Conservation (phyloP, 2,329 filamentous ascomycete species). For the Arthrobotrys iridis region DNA sequence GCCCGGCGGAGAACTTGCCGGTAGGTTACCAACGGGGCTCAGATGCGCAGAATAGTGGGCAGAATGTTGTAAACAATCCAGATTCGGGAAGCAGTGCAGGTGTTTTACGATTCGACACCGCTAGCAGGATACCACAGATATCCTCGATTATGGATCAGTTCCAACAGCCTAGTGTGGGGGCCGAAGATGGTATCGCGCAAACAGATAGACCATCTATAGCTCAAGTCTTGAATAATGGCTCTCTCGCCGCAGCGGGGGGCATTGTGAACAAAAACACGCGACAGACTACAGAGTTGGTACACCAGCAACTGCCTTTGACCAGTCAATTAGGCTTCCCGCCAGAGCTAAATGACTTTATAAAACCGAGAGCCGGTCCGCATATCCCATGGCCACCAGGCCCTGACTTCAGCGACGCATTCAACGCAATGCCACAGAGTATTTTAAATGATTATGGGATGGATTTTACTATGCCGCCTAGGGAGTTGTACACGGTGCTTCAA, state of each 20-base stretch:
- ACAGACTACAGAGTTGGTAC: not conserved
- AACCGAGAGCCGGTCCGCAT: not conserved
- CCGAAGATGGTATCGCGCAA: not conserved
- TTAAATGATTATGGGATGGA: not conserved
- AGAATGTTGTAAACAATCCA: not conserved
- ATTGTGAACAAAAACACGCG: not conserved
- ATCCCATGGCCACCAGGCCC: not conserved
- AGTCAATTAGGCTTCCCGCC: not conserved
- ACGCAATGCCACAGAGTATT: not conserved
- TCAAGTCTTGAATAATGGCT: not conserved
- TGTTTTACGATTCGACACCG: too few species aligned
- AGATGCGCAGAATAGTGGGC: too few species aligned
- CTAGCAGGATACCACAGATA: not conserved
- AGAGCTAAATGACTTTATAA: not conserved
- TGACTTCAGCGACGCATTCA: not conserved
- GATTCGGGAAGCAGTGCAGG: too few species aligned
- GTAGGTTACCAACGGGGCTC: not conserved
- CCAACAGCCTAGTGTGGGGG: not conserved
- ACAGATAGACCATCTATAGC: not conserved
- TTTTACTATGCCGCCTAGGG: not conserved
- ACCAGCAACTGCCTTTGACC: not conserved
- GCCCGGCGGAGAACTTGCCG: not conserved
- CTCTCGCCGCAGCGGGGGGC: not conserved
- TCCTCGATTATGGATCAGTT: not conserved
- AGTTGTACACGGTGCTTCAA: not conserved